Evolutionary conservation across 768 basidiomycete species (phyloP).

Genomic region (Sistotremastrum suecicum): DNA sequence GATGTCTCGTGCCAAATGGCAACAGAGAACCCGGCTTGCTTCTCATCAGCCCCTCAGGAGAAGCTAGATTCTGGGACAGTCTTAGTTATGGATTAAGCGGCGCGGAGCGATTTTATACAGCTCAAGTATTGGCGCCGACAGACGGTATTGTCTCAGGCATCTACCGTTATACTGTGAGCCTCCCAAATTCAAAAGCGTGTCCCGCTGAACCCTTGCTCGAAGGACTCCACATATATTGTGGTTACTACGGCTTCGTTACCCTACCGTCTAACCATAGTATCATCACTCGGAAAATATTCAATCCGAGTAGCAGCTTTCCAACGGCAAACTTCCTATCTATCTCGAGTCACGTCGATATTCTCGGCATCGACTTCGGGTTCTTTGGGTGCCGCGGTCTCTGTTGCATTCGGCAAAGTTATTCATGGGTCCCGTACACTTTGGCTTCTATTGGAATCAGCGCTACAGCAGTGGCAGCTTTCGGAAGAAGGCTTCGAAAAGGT

Average conservation of each 20-base stretch:
- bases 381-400: too few species aligned
- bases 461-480: too few species aligned
- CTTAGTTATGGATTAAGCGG: constrained; percentile 75
- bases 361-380: too few species aligned
- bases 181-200: not conserved
- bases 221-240: not conserved
- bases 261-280: constrained; percentile 1
- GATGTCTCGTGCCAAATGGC: constrained; percentile 45
- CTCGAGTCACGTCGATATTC: too few species aligned
- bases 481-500: too few species aligned
- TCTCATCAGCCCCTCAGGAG: constrained; percentile 54
- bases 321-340: too few species aligned
- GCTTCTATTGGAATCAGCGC: too few species aligned
- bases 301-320: too few species aligned
- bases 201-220: too few species aligned
- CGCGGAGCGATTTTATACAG: constrained; percentile 48
- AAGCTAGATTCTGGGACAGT: constrained; percentile 78
- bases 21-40: constrained; percentile 79
- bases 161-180: constrained; percentile 48
- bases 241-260: constrained; percentile 1
- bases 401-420: too few species aligned
- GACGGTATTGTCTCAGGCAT: constrained; percentile 54
- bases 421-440: too few species aligned
- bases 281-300: too few species aligned
- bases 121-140: constrained; percentile 31